Base-by-base conservation (phyloP, 2,329 filamentous ascomycete genomes). In the Blastomyces percursus region DNA sequence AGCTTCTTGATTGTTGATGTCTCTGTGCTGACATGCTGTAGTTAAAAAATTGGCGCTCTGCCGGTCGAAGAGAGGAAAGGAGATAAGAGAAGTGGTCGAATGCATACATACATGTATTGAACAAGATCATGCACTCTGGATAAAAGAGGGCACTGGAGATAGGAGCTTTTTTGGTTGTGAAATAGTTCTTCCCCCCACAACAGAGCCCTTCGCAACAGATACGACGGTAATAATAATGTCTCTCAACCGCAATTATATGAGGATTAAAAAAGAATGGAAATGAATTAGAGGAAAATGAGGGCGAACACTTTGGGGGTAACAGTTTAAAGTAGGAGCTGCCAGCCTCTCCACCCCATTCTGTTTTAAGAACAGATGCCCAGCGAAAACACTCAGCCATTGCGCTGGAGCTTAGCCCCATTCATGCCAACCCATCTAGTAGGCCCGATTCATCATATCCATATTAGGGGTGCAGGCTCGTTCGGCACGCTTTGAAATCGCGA, bases 1-100 rank as follows among this genome's bases (percentile, higher is more conserved):
- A 80, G 69, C 19, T 52, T 52, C 56, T 38, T 57, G 57, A 59
- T 35, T 59, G 57, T 48, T 48, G 57, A 35, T 27, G 40, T 12
- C 57, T 46, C 24, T 48, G 57, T 48, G 3, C 16, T 48, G 57
- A 59, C 57, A 59, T 59, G 24, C 40, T 59, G 57, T 48, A 35
- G 27, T 59, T 48, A 32, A 48, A 59, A 46, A 46, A 60, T 35
- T 38, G 32, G 44, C 44, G 59, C 46, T 38, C 32, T 40, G 38
- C 52, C 19, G 59, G n/a, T 54, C 16, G 32, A 60, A 54, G 48
- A 60, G 32, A 27, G 16, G 51, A 60, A 40, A 42, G 12, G 32
- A 38, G 35, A 38, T 51, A 51, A 42, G 44, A 51, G 48, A 52
- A 12, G 27, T 12, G 24, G 27, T 48, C 24, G 59, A 40, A 60